Percentiles rank a stretch among this genome's conserved stretches.
Conservation (phyloP, 108 stramenopile genomes). For the Pseudonitzschia delicatissima region DNA sequence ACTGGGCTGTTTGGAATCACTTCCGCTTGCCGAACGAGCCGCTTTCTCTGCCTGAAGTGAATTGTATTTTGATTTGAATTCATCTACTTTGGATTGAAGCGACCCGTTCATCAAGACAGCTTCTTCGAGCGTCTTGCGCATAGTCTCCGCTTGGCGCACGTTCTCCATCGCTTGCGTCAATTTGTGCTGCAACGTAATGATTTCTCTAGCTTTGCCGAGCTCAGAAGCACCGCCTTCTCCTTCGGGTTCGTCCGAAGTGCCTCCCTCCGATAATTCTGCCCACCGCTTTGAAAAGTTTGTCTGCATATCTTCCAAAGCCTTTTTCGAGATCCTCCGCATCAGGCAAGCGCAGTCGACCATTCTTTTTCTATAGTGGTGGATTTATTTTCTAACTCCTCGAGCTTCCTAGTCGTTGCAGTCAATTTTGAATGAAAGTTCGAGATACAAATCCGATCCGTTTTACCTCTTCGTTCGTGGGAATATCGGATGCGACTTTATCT, state of each 20-base stretch:
- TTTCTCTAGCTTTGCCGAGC: constrained; percentile 45
- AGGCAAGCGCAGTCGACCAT: constrained; percentile 65
- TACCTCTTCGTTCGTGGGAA: constrained; percentile 51
- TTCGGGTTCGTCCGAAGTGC: constrained; percentile 5
- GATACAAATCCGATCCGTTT: constrained; percentile 61
- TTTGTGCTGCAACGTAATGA: constrained; percentile 75
- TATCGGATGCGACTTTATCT: constrained; percentile 20
- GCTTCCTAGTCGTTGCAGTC: constrained; percentile 34
- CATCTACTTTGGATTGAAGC: constrained; percentile 64
- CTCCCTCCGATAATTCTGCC: constrained; percentile 56
- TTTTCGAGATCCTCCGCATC: constrained; percentile 56
- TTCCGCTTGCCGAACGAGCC: background rate
- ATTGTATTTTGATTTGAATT: constrained; percentile 68
- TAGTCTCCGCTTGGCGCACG: constrained; percentile 67
- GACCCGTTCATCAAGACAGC: constrained; percentile 67
- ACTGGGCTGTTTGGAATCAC: background rate
- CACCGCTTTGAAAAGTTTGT: constrained; percentile 65
- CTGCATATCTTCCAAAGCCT: constrained; percentile 65
- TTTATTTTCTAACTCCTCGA: constrained; percentile 39
- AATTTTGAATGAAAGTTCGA: constrained; percentile 52
- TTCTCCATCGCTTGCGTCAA: constrained; percentile 80
- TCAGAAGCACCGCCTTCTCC: constrained; percentile 10
- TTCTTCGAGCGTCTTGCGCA: constrained; percentile 61
- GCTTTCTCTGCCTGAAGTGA: constrained; percentile 50
- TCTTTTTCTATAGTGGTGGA: constrained; percentile 41